Conservation (phyloP, 306 rosid genomes). For the Adenanthera pavonina region DNA sequence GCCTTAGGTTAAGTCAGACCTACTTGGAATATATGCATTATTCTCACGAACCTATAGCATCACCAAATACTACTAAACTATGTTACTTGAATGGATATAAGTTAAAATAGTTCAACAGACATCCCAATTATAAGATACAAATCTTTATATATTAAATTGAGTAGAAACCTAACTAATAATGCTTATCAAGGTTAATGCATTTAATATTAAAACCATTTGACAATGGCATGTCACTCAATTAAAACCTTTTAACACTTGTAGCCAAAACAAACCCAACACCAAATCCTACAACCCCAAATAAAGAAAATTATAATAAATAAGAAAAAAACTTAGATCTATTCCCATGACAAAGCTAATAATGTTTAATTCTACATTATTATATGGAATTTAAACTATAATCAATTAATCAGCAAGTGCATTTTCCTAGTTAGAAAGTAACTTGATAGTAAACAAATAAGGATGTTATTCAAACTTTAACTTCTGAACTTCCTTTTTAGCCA, state of each 20-base stretch:
- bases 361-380: too few relatives aligned
- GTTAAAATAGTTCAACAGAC: background rate
- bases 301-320: background rate
- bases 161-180: conserved; percentile 3
- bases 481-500: too few relatives aligned
- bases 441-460: too few relatives aligned
- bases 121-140: too few relatives aligned
- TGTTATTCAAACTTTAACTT: too few relatives aligned
- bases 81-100: conserved; percentile 19
- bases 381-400: too few relatives aligned
- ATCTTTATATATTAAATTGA: background rate
- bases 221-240: background rate
- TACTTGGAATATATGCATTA: background rate
- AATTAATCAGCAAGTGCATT: too few relatives aligned
- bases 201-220: conserved; percentile 12
- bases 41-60: conserved; percentile 28
- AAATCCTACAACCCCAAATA: background rate
- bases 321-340: background rate
- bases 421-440: too few relatives aligned
- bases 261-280: background rate
- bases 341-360: background rate
- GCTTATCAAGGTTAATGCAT: background rate
- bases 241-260: background rate
- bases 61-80: conserved; percentile 12
- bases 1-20: conserved; percentile 8